Evolutionary conservation across 2,329 filamentous ascomycete genomes (phyloP).

Genomic region (Epichloe typhina): DNA sequence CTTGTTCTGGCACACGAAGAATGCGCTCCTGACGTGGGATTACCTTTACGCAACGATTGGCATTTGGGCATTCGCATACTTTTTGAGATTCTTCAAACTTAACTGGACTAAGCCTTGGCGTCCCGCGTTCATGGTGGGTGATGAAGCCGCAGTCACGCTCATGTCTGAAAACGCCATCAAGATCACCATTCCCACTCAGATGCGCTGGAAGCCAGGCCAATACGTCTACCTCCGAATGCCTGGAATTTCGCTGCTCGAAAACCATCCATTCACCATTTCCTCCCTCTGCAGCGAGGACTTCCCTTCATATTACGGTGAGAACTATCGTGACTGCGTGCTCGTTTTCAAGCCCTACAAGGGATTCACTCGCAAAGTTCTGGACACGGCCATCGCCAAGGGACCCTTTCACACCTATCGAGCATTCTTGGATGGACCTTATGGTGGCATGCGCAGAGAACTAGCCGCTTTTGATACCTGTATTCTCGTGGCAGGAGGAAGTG

Average conservation of each 20-base stretch:
- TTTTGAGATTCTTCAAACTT: slow-evolving; percentile 65
- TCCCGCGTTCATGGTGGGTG: slow-evolving; percentile 72
- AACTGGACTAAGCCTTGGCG: slow-evolving; percentile 81
- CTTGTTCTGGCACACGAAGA: slow-evolving; percentile 93
- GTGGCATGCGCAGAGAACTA: slow-evolving; percentile 81
- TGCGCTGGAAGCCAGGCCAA: slow-evolving; percentile 86
- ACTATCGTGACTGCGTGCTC: slow-evolving; percentile 77
- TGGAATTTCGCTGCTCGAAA: slow-evolving; percentile 78
- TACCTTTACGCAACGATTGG: slow-evolving; percentile 73
- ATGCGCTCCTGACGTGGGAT: slow-evolving; percentile 79
- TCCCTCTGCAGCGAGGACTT: slow-evolving; percentile 90
- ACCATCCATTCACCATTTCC: slow-evolving; percentile 90
- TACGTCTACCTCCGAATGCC: slow-evolving; percentile 94
- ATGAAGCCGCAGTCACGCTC: slow-evolving; percentile 79
- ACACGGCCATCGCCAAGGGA: slow-evolving; percentile 70
- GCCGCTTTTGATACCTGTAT: slow-evolving; percentile 90
- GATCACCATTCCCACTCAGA: slow-evolving; percentile 83
- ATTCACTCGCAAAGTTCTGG: slow-evolving; percentile 75
- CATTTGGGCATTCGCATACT: slow-evolving; percentile 66
- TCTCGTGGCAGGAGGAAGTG: slow-evolving; percentile 84
- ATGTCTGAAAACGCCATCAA: slow-evolving; percentile 93
- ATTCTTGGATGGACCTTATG: slow-evolving; percentile 88
- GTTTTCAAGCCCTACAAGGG: slow-evolving; percentile 87
- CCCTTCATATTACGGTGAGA: slow-evolving; percentile 77
- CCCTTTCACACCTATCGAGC: slow-evolving; percentile 87